These are phyloP conservation scores for Colletotrichum tofieldiae DNA, from an alignment of 2,329 filamentous ascomycete genomes.

Conservation along the genomic window DNA sequence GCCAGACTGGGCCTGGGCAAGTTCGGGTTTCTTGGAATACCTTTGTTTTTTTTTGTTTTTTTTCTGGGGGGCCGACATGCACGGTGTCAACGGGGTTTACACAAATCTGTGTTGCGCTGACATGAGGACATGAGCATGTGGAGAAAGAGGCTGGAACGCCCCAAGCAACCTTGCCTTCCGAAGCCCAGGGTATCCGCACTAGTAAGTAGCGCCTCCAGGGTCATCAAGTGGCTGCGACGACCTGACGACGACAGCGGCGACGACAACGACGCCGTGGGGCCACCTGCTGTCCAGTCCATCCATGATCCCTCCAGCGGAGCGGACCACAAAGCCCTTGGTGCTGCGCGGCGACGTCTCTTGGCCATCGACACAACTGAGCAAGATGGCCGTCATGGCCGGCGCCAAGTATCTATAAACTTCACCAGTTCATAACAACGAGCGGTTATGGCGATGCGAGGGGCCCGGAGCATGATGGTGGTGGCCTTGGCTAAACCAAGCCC, in stretches of 20 bases:
- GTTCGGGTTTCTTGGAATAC: not conserved
- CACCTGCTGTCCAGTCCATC: not conserved
- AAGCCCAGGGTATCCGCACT: not conserved
- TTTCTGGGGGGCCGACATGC: not conserved
- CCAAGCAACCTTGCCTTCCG: not conserved
- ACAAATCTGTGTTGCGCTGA: conserved; percentile 3
- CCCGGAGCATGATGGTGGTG: conserved; percentile 17
- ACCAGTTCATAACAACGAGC: not conserved
- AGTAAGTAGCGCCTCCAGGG: not conserved
- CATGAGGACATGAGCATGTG: conserved; percentile 3
- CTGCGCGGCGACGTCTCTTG: not conserved
- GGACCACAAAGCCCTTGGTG: not conserved
- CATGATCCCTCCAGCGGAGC: not conserved
- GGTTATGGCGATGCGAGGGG: not conserved
- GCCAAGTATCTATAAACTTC: not conserved
- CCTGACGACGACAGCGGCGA: conserved; percentile 3
- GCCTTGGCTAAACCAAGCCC: conserved; percentile 34
- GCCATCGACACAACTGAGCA: not conserved
- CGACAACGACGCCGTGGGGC: not conserved
- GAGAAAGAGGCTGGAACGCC: conserved; percentile 7
- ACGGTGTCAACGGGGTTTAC: not conserved
- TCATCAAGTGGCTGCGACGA: conserved; percentile 6
- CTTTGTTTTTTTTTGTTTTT: not conserved
- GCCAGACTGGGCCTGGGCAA: not conserved
- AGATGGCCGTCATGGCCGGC: not conserved